phyloP scores from a whole-genome alignment of 768 basidiomycete species.

The Pholiota microspora region DNA sequence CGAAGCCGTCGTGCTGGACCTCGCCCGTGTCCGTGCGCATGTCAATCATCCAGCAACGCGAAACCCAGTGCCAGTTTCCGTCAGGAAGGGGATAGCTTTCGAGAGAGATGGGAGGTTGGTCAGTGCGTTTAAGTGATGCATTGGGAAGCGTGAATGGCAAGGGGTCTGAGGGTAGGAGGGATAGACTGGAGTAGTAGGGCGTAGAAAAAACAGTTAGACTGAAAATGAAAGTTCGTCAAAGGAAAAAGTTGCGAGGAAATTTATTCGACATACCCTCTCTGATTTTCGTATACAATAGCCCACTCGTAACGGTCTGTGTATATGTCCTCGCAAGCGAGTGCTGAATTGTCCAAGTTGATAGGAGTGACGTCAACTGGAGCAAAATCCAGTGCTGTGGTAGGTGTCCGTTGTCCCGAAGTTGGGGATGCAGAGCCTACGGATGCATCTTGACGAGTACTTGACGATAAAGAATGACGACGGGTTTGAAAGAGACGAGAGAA shows the following conservation, averaged over 20 bases:
- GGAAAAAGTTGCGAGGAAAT: no score
- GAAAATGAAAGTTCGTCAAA: constrained; percentile 8
- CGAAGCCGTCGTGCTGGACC: constrained; percentile 81
- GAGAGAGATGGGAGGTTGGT: constrained; percentile 57
- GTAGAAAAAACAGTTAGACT: constrained; percentile 70
- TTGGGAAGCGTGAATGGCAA: constrained; percentile 67
- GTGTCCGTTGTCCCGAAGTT: neutral
- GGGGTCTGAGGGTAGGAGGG: constrained; percentile 72
- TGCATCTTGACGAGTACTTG: neutral
- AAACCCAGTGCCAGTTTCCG: constrained; percentile 81
- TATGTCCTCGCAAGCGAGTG: constrained; percentile 22
- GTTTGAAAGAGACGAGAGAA: constrained; percentile 28
- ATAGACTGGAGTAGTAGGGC: constrained; percentile 67
- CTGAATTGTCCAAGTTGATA: constrained; percentile 32
- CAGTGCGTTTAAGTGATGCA: constrained; percentile 33
- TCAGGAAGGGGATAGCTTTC: constrained; percentile 72
- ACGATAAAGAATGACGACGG: neutral
- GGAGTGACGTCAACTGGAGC: constrained; percentile 12
- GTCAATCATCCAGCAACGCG: constrained; percentile 82
- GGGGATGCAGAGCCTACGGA: neutral
- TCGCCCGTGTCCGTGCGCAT: constrained; percentile 75
- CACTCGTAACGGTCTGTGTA: constrained; percentile 63
- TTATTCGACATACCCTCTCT: constrained; percentile 73
- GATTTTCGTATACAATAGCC: constrained; percentile 82
- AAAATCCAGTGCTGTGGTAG: neutral